Conservation (phyloP, 2,329 filamentous ascomycete species). For the Aspergillus carbonarius region DNA sequence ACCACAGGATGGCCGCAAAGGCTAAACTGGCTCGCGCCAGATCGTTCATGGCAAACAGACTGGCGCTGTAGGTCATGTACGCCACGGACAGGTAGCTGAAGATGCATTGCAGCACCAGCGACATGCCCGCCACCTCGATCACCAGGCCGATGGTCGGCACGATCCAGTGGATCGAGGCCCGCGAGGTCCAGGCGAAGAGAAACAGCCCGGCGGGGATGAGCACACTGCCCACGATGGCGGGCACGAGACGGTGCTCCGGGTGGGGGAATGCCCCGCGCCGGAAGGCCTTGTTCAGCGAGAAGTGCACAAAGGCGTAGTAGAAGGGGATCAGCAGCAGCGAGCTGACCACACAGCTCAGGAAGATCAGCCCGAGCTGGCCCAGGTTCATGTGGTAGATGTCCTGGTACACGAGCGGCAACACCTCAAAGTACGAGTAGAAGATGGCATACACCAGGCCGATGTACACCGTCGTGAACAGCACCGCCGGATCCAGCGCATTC, state of each 20-base stretch:
- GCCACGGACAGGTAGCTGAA: constrained; percentile 26
- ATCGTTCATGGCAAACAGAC: constrained; percentile 28
- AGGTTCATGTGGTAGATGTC: background rate
- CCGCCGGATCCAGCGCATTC: background rate
- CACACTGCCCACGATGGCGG: background rate
- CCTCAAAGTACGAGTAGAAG: constrained; percentile 9
- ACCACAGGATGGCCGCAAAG: background rate
- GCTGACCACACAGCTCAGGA: background rate
- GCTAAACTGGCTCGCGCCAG: background rate
- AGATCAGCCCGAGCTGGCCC: background rate
- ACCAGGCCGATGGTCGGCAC: constrained; percentile 24
- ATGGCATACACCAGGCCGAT: constrained; percentile 3
- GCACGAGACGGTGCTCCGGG: background rate
- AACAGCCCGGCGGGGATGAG: background rate
- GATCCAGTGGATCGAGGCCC: constrained; percentile 46
- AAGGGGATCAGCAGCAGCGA: background rate
- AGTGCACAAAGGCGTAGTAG: background rate
- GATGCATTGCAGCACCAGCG: constrained; percentile 22
- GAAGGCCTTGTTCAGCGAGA: background rate
- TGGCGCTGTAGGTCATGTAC: constrained; percentile 25
- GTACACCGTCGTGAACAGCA: constrained; percentile 4
- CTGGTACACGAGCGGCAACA: background rate
- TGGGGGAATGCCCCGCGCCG: background rate
- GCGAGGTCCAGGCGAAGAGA: constrained; percentile 51
- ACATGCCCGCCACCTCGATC: background rate